Base-by-base conservation (phyloP, 306 rosid genomes). In the Inga leiocalycina region DNA sequence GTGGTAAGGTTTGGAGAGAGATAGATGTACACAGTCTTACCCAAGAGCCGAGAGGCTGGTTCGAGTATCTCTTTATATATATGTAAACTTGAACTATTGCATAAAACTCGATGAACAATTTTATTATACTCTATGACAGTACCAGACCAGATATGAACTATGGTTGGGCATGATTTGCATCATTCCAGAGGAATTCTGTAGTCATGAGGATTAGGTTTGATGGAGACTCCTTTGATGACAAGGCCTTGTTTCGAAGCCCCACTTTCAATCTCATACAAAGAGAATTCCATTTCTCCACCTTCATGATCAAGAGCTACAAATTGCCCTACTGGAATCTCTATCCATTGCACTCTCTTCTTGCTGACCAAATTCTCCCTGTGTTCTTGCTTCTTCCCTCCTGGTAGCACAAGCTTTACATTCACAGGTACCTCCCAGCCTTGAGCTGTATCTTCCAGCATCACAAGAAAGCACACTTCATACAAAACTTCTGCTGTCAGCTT, bases 171-270 rank as follows among this genome's bases (percentile, higher is more conserved):
- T 62, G 32, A 41, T 79, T 46, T 72, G 5, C 16, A 68, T 79
- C 66, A 48, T 9, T 20, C 2, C 1, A 66, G 82, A 67, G 51
- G 5, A 39, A 71, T 30, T 4, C 37, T 34, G 4, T 44, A 30
- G 9, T 51, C 30, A 48, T 75, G 43, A 71, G 34, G 37, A 22
- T 88, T 89, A 34, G 98, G 89, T 24, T 80, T 90, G 80, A 95
- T 83, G 72, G 65, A 43, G 74, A 91, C 74, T 1, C 92, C 98
- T 88, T 85, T 89, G 83, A 93, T 81, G 74, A 91, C 2, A 74
- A 93, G 92, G 39, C 98, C 98, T 4, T 61, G 80, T 90, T 93
- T 95, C 98, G 98, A 93, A 1, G 16, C 20, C 46, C 89, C 93
- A 66, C 79, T 83, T 61, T 85, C 91, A 81, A 81, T 61, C 75